These are phyloP conservation scores for Letharia lupina DNA, from an alignment of 495 filamentous ascomycete genomes.

Conservation along the genomic window DNA sequence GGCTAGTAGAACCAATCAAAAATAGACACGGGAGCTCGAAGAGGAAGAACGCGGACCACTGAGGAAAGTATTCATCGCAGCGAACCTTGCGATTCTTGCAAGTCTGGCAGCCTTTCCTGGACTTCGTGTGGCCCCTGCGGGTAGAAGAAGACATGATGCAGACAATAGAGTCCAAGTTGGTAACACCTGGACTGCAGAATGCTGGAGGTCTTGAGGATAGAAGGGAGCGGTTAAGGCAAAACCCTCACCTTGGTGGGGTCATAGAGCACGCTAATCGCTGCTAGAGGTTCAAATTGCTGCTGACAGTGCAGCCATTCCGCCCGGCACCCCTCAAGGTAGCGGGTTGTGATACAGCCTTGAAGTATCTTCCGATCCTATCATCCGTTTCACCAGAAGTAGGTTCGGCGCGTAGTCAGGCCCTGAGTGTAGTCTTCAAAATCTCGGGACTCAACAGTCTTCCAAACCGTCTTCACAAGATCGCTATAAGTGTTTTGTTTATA, in stretches of 20 bases:
- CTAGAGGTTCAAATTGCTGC: not conserved
- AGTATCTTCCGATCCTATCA: not conserved
- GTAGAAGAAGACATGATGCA: not conserved
- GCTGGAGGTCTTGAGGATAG: not conserved
- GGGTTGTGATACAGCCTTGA: not conserved
- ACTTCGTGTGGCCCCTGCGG: not conserved
- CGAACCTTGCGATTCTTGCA: constrained; percentile 1
- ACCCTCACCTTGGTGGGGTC: not conserved
- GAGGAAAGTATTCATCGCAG: not conserved
- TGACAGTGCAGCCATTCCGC: not conserved
- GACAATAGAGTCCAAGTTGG: not conserved
- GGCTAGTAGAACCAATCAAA: not conserved
- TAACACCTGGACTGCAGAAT: not conserved
- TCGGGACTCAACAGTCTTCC: not conserved
- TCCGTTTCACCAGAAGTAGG: not conserved
- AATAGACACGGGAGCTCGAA: not conserved
- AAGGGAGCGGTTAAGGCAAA: not conserved
- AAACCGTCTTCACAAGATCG: not conserved
- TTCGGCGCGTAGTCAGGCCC: not conserved
- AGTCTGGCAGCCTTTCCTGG: constrained; percentile 2
- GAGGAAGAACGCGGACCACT: not conserved
- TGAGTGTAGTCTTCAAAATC: not conserved
- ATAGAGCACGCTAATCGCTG: not conserved
- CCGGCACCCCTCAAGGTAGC: not conserved
- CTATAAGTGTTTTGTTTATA: not conserved